Base-by-base conservation (phyloP, 2,329 filamentous ascomycete genomes). In the Cladosporium velox region DNA sequence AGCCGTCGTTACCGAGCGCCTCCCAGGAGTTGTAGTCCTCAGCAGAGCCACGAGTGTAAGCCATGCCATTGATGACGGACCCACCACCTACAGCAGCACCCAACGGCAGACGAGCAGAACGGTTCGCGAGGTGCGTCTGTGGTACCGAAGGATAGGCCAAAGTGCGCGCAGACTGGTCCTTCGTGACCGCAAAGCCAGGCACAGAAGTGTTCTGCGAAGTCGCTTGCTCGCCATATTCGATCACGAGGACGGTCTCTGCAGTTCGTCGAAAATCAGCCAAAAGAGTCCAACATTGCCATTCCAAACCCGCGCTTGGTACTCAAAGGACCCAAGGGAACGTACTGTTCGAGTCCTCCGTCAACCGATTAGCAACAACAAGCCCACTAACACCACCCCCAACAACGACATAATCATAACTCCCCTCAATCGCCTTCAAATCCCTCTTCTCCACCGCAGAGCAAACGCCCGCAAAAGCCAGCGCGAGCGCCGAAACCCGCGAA, bases 341-440 rank as follows among this genome's bases (percentile, higher is more conserved):
- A 62, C 59, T 67, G 24, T 57, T 58, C 5, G 59, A 38, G 7
- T 67, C 52, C n/a, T 67, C 67, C 6, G 49, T 67, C 49, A 81
- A 72, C 6, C 79, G 71, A 57, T 75, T 77, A 0, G 78, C 76
- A 6, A 79, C 65, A 26, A 79, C 77, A 10, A 75, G 75, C 21
- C 78, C 78, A 1, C 75, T 72, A 1, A 79, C 72, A 21, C 78
- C 79, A 6, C 76, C 78, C 4, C 78, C 79, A 3, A 80, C 73
- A 24, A 81, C 70, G 5, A 82, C 78, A 65, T 75, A 77, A 57
- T 81, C 78, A 79, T 69, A 69, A 18, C 11, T 26, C 12, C 14
- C 47, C 21, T 63, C 38, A 6, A 64, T 7, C 4, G 60, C 15
- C 15, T 41, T 12, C 60, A 63, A 44, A n/a, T 55, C 60, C 12